These are phyloP conservation scores for Penicillium hesseltinei DNA, from an alignment of 2,329 filamentous ascomycete genomes.

Conservation along the genomic window DNA sequence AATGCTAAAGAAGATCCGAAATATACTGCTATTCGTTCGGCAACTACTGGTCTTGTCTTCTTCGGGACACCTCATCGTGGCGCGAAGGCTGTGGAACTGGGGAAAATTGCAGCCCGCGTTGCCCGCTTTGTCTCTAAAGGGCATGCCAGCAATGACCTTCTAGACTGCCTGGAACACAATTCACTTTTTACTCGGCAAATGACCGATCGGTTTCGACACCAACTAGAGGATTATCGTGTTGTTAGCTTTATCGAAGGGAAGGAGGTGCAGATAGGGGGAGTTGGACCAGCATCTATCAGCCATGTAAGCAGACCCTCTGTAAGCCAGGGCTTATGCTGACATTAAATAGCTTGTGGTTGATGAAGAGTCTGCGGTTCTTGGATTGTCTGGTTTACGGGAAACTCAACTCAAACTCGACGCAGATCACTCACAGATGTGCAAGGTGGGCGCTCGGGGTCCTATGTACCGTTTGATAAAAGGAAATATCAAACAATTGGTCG, in stretches of 20 bases:
- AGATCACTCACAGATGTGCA: slow-evolving; percentile 39
- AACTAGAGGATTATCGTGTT: slow-evolving; percentile 36
- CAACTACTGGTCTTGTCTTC: slow-evolving; percentile 37
- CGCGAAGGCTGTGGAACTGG: slow-evolving; percentile 32
- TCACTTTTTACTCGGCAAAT: slow-evolving; percentile 34
- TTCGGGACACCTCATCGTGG: slow-evolving; percentile 38
- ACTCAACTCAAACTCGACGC: slow-evolving; percentile 37
- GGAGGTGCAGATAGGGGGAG: slow-evolving; percentile 29
- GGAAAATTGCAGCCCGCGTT: slow-evolving; percentile 35
- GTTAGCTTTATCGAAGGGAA: slow-evolving; percentile 38
- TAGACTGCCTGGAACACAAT: slow-evolving; percentile 31
- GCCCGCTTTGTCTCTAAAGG: slow-evolving; percentile 34
- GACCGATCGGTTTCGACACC: slow-evolving; percentile 34
- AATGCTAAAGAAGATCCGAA: slow-evolving; percentile 38
- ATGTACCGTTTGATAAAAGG: slow-evolving; percentile 35
- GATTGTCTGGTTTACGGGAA: slow-evolving; percentile 34
- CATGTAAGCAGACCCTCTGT: slow-evolving; percentile 24
- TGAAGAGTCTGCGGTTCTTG: slow-evolving; percentile 37
- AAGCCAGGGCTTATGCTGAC: slow-evolving; percentile 6
- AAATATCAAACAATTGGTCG: slow-evolving; percentile 34
- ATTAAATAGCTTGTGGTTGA: slow-evolving; percentile 32
- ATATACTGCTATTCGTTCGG: slow-evolving; percentile 32
- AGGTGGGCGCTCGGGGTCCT: slow-evolving; percentile 27
- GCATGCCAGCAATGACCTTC: slow-evolving; percentile 32
- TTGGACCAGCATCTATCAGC: slow-evolving; percentile 31